A percentile compares a stretch with the other conserved stretches of the same genome.
Conservation (phyloP, 2,329 filamentous ascomycete species). For the Diaporthe sp. region DNA sequence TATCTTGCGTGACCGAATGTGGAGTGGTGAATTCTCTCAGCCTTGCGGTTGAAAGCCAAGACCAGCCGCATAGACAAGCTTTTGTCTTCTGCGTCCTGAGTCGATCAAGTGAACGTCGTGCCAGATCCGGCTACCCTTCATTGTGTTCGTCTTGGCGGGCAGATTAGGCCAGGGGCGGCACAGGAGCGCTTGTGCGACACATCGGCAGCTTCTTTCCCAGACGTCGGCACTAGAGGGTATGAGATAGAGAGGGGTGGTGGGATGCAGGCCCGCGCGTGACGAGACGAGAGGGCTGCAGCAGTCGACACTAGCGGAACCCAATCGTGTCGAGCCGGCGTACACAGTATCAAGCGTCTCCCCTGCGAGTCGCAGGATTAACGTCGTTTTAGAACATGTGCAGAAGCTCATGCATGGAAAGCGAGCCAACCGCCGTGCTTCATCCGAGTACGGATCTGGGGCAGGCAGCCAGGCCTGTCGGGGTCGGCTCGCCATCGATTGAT, state of each 20-base stretch:
- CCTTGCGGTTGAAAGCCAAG: constrained; percentile 28
- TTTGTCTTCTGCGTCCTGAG: constrained; percentile 17
- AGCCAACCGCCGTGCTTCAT: constrained; percentile 25
- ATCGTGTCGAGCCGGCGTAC: constrained; percentile 1
- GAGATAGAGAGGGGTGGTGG: background rate
- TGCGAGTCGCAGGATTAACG: constrained; percentile 14
- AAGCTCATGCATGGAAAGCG: constrained; percentile 26
- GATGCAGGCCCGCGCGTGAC: constrained; percentile 23
- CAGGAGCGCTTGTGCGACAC: constrained; percentile 21
- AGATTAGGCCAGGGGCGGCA: constrained; percentile 9
- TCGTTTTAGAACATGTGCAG: constrained; percentile 18
- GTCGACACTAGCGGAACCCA: constrained; percentile 17
- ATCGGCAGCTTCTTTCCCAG: constrained; percentile 10
- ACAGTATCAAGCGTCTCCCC: constrained; percentile 11
- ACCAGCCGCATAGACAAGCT: constrained; percentile 24
- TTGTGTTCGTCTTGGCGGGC: constrained; percentile 22
- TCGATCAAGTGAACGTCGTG: constrained; percentile 25
- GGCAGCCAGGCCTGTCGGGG: background rate
- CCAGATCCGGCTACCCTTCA: constrained; percentile 15
- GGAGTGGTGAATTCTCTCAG: constrained; percentile 1
- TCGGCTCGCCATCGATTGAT: constrained; percentile 1
- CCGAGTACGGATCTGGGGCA: background rate
- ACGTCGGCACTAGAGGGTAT: constrained; percentile 3
- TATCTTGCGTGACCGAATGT: constrained; percentile 2
- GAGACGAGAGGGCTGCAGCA: constrained; percentile 20